These are phyloP conservation scores for Phlebiopsis gigantea DNA, from an alignment of 768 basidiomycete species.

Conservation along the genomic window DNA sequence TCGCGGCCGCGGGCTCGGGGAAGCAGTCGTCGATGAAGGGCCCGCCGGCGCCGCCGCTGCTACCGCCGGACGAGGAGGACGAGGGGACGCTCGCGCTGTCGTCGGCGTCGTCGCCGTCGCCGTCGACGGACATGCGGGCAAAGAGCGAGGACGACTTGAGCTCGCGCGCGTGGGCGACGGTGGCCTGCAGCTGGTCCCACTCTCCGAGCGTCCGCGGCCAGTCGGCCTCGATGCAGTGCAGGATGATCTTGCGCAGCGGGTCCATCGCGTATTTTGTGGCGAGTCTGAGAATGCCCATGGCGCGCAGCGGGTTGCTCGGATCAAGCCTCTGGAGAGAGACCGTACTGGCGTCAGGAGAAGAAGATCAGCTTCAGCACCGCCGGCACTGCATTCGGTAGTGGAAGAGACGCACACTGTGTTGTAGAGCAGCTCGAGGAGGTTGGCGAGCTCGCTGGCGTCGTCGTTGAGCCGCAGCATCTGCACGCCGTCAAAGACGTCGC, in stretches of 20 bases:
- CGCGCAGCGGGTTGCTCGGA: conserved; percentile 7
- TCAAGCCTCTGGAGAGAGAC: conserved; percentile 6
- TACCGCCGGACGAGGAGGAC: too few relatives aligned
- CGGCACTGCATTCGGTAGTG: neutral
- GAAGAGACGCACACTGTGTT: conserved; percentile 10
- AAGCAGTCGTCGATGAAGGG: conserved; percentile 11
- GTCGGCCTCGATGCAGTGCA: conserved; percentile 9
- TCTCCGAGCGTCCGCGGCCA: conserved; percentile 8
- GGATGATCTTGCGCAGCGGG: neutral
- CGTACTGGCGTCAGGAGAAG: neutral
- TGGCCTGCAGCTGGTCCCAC: conserved; percentile 8
- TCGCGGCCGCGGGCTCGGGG: conserved; percentile 13
- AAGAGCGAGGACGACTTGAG: neutral
- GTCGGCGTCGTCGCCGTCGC: neutral
- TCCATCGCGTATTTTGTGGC: conserved; percentile 8
- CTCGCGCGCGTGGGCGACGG: conserved; percentile 4
- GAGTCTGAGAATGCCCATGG: conserved; percentile 9
- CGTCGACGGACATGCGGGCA: neutral
- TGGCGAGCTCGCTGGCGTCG: conserved; percentile 6
- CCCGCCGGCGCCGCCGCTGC: neutral
- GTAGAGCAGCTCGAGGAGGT: conserved; percentile 10
- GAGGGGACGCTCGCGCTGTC: too few relatives aligned
- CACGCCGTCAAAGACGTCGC: conserved; percentile 4
- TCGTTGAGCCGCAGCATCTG: conserved; percentile 6
- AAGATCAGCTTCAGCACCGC: neutral